phyloP scores from a whole-genome alignment of 805 yeast genomes.

The Starmera amethionina region DNA sequence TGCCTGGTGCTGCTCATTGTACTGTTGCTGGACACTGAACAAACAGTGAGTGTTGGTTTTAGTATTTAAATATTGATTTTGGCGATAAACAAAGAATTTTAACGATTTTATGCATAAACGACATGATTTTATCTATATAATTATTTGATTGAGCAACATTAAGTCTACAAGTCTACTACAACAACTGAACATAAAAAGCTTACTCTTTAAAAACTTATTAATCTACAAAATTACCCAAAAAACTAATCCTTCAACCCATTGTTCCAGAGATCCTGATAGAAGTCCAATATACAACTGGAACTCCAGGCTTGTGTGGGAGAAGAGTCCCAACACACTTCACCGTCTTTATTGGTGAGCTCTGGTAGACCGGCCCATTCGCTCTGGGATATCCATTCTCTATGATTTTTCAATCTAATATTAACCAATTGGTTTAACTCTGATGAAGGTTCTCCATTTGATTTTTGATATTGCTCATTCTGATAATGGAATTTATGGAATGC shows the following conservation, averaged over 20 bases:
- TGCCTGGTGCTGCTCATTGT: slow-evolving; percentile 3
- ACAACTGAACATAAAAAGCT: too few relatives aligned
- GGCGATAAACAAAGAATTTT: too few relatives aligned
- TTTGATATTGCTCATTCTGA: slow-evolving; percentile 25
- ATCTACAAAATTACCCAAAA: too few relatives aligned
- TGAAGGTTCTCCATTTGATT: slow-evolving; percentile 28
- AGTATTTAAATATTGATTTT: too few relatives aligned
- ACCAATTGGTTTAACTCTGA: slow-evolving; percentile 47
- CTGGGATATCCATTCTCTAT: slow-evolving; percentile 58
- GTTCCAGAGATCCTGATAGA: slow-evolving; percentile 56
- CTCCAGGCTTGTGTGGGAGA: slow-evolving; percentile 99
- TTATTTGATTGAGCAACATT: too few relatives aligned
- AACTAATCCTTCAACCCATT: slow-evolving; percentile 1
- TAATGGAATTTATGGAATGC: slow-evolving; percentile 55
- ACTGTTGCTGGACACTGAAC: too few relatives aligned
- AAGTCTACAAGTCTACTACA: too few relatives aligned
- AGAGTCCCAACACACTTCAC: slow-evolving; percentile 72
- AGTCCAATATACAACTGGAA: slow-evolving; percentile 72
- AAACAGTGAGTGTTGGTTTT: too few relatives aligned
- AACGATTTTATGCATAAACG: too few relatives aligned
- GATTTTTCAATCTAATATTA: slow-evolving; percentile 51
- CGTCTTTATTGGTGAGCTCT: slow-evolving; percentile 85
- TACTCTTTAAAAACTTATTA: too few relatives aligned
- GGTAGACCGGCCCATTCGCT: slow-evolving; percentile 92
- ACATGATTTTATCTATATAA: too few relatives aligned